Conservation (phyloP, 2,329 filamentous ascomycete genomes). For the Polychaeton citri region DNA sequence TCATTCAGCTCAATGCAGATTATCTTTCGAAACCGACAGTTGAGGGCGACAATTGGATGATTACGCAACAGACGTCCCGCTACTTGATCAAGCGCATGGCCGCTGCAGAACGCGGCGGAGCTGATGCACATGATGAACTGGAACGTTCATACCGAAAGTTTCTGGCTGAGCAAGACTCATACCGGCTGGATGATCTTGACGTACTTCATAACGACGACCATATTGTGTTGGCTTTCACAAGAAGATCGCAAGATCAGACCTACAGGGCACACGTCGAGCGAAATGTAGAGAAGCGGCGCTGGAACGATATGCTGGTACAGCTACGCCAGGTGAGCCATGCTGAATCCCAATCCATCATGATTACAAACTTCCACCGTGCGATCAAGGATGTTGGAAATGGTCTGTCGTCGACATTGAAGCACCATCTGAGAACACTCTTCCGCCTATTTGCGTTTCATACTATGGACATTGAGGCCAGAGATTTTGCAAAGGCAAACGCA, state of each 20-base stretch:
- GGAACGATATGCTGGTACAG: conserved; percentile 33
- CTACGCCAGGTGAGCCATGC: conserved; percentile 30
- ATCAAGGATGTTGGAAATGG: conserved; percentile 13
- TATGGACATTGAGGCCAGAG: conserved; percentile 30
- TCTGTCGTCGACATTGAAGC: conserved; percentile 17
- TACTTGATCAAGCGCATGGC: conserved; percentile 41
- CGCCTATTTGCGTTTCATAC: conserved; percentile 36
- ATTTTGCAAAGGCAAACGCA: conserved; percentile 33
- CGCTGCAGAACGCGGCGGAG: conserved; percentile 23
- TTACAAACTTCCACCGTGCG: conserved; percentile 33
- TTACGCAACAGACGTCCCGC: conserved; percentile 39
- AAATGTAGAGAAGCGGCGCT: conserved; percentile 32
- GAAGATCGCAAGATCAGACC: conserved; percentile 30
- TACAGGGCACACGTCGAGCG: conserved; percentile 31
- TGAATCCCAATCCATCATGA: conserved; percentile 37
- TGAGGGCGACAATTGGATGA: conserved; percentile 46
- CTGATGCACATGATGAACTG: conserved; percentile 23
- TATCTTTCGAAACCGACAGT: conserved; percentile 42
- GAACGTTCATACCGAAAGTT: conserved; percentile 29
- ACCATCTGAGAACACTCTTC: conserved; percentile 30
- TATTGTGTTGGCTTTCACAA: conserved; percentile 32
- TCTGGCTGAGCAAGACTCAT: conserved; percentile 20
- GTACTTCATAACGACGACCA: conserved; percentile 23
- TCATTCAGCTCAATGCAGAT: conserved; percentile 38
- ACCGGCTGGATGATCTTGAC: conserved; percentile 16